Conservation (phyloP, 202 grass and related monocot species). For the Panicum virgatum region DNA sequence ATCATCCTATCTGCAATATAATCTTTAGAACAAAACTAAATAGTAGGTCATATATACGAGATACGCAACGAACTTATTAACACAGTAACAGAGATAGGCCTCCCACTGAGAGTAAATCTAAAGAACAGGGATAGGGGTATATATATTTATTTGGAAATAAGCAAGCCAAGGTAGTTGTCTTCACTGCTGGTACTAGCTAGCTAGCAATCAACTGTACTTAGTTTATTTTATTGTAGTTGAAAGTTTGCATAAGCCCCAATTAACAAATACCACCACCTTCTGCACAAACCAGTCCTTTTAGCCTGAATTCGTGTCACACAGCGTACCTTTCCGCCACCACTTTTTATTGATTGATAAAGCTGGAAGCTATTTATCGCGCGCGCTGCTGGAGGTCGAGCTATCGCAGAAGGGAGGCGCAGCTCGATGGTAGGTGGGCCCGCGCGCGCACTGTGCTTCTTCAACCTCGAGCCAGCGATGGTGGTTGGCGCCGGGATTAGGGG, state of each 20-base stretch:
- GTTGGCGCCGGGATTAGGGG: too few relatives aligned
- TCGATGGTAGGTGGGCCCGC: too few relatives aligned
- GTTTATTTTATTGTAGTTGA: conserved; percentile 10
- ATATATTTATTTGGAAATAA: background rate
- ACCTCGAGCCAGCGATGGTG: too few relatives aligned
- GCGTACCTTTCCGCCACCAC: conserved; percentile 50
- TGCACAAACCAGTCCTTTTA: conserved; percentile 57
- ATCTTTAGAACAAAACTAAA: background rate
- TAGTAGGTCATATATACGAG: background rate
- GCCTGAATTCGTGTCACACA: conserved; percentile 41
- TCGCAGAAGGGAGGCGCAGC: too few relatives aligned
- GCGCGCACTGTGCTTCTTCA: too few relatives aligned
- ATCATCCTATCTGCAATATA: background rate
- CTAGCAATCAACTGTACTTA: conserved; percentile 22
- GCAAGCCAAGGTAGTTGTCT: background rate
- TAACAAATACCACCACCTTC: conserved; percentile 29
- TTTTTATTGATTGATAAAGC: conserved; percentile 75
- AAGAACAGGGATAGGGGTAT: background rate
- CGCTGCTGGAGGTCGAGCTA: too few relatives aligned
- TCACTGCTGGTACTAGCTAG: too few relatives aligned
- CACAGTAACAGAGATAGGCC: conserved; percentile 22
- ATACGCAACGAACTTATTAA: background rate
- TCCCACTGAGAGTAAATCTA: background rate
- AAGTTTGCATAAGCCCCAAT: conserved; percentile 20
- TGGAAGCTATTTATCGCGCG: too few relatives aligned